Conservation (phyloP, 2,329 filamentous ascomycete species). For the Neopestalotiopsis clavispora region DNA sequence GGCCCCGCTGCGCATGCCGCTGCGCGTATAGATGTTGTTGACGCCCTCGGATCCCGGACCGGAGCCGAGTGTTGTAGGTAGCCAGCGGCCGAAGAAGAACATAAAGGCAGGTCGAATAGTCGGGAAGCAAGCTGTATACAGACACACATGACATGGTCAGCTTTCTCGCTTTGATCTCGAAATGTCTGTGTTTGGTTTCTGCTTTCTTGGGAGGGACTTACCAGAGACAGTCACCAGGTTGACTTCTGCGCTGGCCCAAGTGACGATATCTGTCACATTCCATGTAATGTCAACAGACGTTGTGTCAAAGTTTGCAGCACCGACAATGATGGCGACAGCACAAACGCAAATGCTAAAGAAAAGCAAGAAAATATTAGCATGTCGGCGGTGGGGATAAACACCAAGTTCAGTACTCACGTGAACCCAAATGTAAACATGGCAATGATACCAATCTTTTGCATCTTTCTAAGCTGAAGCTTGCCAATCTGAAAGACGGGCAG, state of each 20-base stretch:
- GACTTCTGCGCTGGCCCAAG: conserved; percentile 15
- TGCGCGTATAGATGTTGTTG: conserved; percentile 1
- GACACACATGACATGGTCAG: not conserved
- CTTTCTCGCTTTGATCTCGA: not conserved
- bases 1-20: not conserved
- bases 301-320: conserved; percentile 6
- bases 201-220: not conserved
- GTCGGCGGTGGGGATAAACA: not conserved
- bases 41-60: not conserved
- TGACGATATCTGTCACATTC: conserved; percentile 11
- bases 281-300: conserved; percentile 6
- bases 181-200: not conserved
- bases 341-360: conserved; percentile 12
- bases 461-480: conserved; percentile 20
- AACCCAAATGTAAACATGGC: conserved; percentile 18
- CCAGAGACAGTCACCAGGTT: conserved; percentile 12
- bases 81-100: conserved; percentile 11
- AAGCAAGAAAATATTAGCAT: not conserved
- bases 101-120: conserved; percentile 7
- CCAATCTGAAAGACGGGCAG: conserved; percentile 25
- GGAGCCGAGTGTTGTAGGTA: conserved; percentile 5
- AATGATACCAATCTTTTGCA: conserved; percentile 14
- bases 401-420: not conserved
- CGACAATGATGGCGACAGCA: conserved; percentile 13
- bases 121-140: conserved; percentile 9